Evolutionary conservation across 2,329 filamentous ascomycete genomes (phyloP).

Genomic region (Arthrobotrys entomopaga): DNA sequence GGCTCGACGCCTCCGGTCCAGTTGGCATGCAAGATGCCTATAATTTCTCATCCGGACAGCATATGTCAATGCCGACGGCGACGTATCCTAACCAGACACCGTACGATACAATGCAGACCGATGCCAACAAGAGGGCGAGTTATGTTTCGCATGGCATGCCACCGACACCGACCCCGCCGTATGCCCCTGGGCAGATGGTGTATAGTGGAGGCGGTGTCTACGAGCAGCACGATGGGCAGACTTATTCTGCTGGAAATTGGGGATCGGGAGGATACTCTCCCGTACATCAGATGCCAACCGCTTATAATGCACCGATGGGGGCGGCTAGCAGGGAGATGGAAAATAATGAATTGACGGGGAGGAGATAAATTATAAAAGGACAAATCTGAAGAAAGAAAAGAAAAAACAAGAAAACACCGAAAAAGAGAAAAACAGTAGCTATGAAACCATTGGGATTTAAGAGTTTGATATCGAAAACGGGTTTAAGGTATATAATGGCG

Average conservation of each 20-base stretch:
- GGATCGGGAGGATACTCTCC: constrained; percentile 30
- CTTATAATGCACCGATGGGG: constrained; percentile 37
- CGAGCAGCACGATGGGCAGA: constrained; percentile 29
- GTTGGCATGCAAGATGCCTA: constrained; percentile 18
- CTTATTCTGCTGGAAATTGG: constrained; percentile 22
- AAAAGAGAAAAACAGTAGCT: constrained; percentile 1
- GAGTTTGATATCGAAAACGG: too few relatives aligned
- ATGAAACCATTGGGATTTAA: too few relatives aligned
- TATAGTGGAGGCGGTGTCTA: constrained; percentile 49
- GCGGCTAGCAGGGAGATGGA: constrained; percentile 32
- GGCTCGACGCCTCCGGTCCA: constrained; percentile 12
- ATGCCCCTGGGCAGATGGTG: constrained; percentile 18
- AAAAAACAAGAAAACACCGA: constrained; percentile 25
- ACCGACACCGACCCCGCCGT: constrained; percentile 38
- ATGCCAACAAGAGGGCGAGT: constrained; percentile 36
- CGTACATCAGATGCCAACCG: constrained; percentile 31
- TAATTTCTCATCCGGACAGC: neutral
- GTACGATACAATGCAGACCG: constrained; percentile 32
- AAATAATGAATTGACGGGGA: constrained; percentile 25
- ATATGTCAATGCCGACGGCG: neutral
- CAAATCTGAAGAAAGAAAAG: neutral
- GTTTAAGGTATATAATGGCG: too few relatives aligned
- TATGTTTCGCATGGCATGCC: constrained; percentile 21
- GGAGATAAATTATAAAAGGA: constrained; percentile 30
- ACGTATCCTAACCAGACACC: constrained; percentile 14